Percentiles rank a stretch among this genome's conserved stretches.
Evolutionary conservation across 139 green algal species (phyloP).

Genomic region (Closterium sp.): DNA sequence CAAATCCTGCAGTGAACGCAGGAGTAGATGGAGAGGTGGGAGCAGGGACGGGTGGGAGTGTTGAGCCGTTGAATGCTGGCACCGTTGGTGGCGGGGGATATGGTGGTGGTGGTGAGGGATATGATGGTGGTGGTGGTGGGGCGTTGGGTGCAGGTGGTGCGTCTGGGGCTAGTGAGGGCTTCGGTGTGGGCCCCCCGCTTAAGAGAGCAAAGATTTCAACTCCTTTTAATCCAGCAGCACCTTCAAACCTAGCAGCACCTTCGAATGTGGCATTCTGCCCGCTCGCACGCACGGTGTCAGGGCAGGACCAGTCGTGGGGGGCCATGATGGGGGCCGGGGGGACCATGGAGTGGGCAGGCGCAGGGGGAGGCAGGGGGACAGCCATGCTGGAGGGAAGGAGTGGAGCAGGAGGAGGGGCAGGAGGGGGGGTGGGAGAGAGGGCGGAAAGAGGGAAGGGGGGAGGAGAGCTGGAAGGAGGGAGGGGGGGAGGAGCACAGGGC

Average conservation of each 20-base stretch:
- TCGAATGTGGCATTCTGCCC: background rate
- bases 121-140: no score
- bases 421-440: no score
- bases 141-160: no score
- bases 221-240: no score
- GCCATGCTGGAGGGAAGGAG: no score
- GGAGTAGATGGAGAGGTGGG: background rate
- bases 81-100: background rate
- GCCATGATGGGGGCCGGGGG: background rate
- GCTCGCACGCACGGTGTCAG: background rate
- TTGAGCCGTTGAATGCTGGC: background rate
- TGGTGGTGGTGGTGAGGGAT: background rate
- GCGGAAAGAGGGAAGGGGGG: no score
- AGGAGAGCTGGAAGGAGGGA: no score
- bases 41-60: background rate
- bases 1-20: background rate
- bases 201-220: background rate
- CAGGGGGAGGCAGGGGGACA: no score
- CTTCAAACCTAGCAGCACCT: no score
- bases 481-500: background rate
- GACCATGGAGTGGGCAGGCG: no score
- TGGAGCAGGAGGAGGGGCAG: no score
- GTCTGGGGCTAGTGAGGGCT: background rate
- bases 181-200: background rate
- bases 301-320: background rate